Evolutionary conservation across 225 moss, liverwort and hornwort genomes (phyloP).

Genomic region (Polytrichum commune): DNA sequence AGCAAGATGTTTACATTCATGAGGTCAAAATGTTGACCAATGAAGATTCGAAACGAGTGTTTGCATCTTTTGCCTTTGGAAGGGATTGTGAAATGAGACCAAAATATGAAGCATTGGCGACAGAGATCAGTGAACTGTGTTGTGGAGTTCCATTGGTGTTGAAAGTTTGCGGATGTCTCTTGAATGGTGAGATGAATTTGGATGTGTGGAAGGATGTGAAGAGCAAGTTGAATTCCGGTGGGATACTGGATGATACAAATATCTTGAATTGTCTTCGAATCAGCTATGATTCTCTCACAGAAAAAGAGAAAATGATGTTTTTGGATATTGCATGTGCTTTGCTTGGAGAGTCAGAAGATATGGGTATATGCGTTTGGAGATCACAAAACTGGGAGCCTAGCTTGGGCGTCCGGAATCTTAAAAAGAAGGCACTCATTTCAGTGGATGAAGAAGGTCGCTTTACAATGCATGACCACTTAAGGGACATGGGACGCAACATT

Average conservation of each 20-base stretch:
- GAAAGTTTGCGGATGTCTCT: slow-evolving; percentile 10
- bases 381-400: not conserved
- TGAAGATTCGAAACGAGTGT: not conserved
- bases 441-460: not conserved
- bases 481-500: slow-evolving; percentile 12
- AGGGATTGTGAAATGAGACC: not conserved
- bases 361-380: not conserved
- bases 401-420: not conserved
- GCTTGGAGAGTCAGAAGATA: not conserved
- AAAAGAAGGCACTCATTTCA: not conserved
- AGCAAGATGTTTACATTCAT: no score
- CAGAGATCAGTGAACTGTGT: not conserved
- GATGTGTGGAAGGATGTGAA: slow-evolving; percentile 5
- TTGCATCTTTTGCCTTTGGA: slow-evolving; percentile 1
- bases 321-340: slow-evolving; percentile 20
- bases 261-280: slow-evolving; percentile 7
- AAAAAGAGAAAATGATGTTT: not conserved
- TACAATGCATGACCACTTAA: slow-evolving; percentile 4
- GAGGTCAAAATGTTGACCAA: not conserved
- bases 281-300: not conserved
- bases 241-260: not conserved
- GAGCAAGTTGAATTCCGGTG: not conserved
- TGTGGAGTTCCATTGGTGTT: slow-evolving; percentile 10
- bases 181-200: not conserved
- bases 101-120: not conserved